Percentiles rank a stretch among this genome's conserved stretches.
Evolutionary conservation across 768 basidiomycete genomes (phyloP).

Genomic region (Tephrocybe sp.): DNA sequence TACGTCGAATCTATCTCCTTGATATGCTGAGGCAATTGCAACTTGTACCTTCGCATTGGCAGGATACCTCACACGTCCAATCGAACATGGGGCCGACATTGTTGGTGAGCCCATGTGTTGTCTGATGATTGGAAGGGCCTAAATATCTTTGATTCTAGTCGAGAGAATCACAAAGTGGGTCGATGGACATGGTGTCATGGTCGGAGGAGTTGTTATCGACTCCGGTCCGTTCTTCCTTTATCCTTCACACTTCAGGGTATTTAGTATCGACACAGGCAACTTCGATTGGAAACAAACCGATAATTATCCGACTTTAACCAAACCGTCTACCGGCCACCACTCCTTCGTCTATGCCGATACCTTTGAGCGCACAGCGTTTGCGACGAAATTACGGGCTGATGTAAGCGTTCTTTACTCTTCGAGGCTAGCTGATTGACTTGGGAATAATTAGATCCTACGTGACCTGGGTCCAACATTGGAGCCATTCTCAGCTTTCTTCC

Average conservation of each 20-base stretch:
- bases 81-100: slow-evolving; percentile 64
- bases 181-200: not conserved
- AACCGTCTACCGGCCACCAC: slow-evolving; percentile 2
- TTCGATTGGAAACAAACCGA: slow-evolving; percentile 4
- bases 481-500: slow-evolving; percentile 52
- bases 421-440: not conserved
- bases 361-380: slow-evolving; percentile 3
- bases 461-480: slow-evolving; percentile 52
- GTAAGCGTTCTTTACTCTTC: not conserved
- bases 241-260: not conserved
- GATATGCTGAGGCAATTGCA: too few relatives aligned
- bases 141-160: not conserved
- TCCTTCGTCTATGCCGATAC: slow-evolving; percentile 2
- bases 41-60: not conserved
- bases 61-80: slow-evolving; percentile 63
- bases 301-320: slow-evolving; percentile 2
- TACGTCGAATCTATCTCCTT: not conserved
- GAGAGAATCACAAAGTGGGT: slow-evolving; percentile 3
- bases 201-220: slow-evolving; percentile 3
- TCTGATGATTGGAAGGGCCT: too few relatives aligned
- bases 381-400: slow-evolving; percentile 1
- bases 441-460: slow-evolving; percentile 37
- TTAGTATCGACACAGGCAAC: not conserved
- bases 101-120: not conserved
- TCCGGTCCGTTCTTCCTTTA: not conserved